Base-by-base conservation (phyloP, 2,329 filamentous ascomycete species). In the Nemania serpens region DNA sequence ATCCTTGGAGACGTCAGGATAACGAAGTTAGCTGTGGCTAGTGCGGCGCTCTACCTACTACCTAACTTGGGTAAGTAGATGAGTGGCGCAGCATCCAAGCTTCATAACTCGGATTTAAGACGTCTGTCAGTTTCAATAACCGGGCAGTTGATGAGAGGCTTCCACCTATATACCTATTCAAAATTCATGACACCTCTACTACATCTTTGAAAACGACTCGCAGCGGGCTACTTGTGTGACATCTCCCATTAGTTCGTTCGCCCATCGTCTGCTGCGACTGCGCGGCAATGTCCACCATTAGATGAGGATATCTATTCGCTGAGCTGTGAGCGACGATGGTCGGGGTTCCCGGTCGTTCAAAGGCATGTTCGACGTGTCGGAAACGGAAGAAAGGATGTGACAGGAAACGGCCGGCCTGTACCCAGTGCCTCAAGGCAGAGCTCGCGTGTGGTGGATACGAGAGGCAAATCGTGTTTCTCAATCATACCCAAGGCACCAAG, bases 301-400 rank as follows among this genome's bases (percentile, higher is more conserved):
- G 13, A 25, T 49, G 9, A 18, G 39, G 9, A 25, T 5, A 15
- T 39, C 5, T 6, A n/a, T 12, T 3, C 4, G 36, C 36, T 12
- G 36, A 39, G n/a, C 20, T 1, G 45, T 55, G 49, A 20, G 18
- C 20, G 12, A 39, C 6, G 17, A 66, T 67, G 65, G 65, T 67
- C 20, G 65, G 65, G 10, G 65, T 67, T 15, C 65, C 65, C 1
- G 65, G 65, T 2, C 58, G 63, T 25, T 67, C 65, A 10, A 67
- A 66, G 51, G 63, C 52, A 36, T 67, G 65, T 45, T 53, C 33
- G 22, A 67, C 65, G 15, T 67, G 65, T 49, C 55, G 60, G 33
- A 58, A 37, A 36, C 58, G 65, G 34, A 63, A 58, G 56, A 67
- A 67, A 47, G 65, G 65, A 10, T 67, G 65, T 20, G 65, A 67